A percentile compares a stretch with the other conserved stretches of the same genome.
phyloP scores from a whole-genome alignment of 805 yeast genomes.

The Metschnikowia sp. region DNA sequence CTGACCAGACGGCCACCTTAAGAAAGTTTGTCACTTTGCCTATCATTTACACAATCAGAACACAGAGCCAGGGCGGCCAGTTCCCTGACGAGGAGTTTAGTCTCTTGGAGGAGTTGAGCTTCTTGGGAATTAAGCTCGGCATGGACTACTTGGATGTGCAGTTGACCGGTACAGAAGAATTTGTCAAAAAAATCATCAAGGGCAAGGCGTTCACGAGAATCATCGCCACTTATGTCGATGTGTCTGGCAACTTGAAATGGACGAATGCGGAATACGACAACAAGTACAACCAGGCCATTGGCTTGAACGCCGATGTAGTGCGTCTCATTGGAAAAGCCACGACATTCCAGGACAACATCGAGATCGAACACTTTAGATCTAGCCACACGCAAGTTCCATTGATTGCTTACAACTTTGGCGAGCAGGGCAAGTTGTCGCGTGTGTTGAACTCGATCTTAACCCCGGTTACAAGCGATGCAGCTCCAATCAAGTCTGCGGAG shows the following conservation, averaged over 20 bases:
- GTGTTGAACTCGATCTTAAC: conserved; percentile 73
- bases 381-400: conserved; percentile 58
- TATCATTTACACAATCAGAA: conserved; percentile 76
- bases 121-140: conserved; percentile 70
- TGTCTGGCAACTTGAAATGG: conserved; percentile 63
- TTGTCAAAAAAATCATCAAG: conserved; percentile 50
- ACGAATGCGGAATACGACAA: conserved; percentile 67
- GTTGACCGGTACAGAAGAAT: conserved; percentile 57
- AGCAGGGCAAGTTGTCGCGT: conserved; percentile 71
- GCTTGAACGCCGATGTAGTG: conserved; percentile 65
- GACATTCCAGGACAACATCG: conserved; percentile 61
- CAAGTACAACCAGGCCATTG: conserved; percentile 63
- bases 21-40: conserved; percentile 68
- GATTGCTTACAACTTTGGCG: conserved; percentile 82
- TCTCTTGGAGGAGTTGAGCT: conserved; percentile 48
- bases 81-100: conserved; percentile 60
- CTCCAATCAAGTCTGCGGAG: conserved; percentile 74
- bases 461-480: conserved; percentile 73
- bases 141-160: conserved; percentile 81
- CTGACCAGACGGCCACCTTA: conserved; percentile 67
- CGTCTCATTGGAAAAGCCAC: conserved; percentile 82
- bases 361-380: conserved; percentile 65
- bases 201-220: conserved; percentile 61
- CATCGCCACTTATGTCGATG: conserved; percentile 83
- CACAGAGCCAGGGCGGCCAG: conserved; percentile 75